Evolutionary conservation across 305 asterid genomes (phyloP).

Genomic region (Solanum chacoense): DNA sequence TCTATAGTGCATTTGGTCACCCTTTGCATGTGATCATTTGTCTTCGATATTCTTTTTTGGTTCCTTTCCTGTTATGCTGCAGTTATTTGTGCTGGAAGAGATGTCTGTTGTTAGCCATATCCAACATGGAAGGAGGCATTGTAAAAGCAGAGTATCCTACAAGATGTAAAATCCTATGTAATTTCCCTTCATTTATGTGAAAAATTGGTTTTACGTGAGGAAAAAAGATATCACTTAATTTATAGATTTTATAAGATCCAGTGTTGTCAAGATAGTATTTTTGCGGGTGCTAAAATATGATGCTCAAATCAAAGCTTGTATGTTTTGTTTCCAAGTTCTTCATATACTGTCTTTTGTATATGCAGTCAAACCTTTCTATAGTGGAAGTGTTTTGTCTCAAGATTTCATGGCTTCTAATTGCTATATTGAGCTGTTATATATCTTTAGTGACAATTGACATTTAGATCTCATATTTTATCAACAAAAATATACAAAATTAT

Average conservation of each 20-base stretch:
- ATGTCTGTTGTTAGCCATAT: neutral
- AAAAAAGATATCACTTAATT: neutral
- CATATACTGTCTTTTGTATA: neutral
- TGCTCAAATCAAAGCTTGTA: neutral
- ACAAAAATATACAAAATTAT: neutral
- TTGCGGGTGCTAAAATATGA: neutral
- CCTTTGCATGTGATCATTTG: conserved; percentile 25
- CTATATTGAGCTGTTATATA: neutral
- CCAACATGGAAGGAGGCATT: neutral
- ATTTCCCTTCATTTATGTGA: neutral
- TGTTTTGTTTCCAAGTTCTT: neutral
- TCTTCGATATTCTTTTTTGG: conserved; percentile 11
- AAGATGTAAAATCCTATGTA: neutral
- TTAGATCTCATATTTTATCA: neutral
- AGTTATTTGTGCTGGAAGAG: conserved; percentile 23
- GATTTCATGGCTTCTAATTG: neutral
- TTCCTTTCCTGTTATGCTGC: conserved; percentile 8
- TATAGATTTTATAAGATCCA: neutral
- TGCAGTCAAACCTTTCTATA: neutral
- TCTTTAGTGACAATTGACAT: neutral
- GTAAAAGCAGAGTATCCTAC: neutral
- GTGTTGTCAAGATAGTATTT: neutral
- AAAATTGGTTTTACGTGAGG: neutral
- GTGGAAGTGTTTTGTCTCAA: neutral
- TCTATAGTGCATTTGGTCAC: conserved; percentile 16